Evolutionary conservation across 805 yeast genomes (phyloP), one percentile per base, ranked within the genome.

Genomic region (Metschnikowia baotianmanensis): DNA sequence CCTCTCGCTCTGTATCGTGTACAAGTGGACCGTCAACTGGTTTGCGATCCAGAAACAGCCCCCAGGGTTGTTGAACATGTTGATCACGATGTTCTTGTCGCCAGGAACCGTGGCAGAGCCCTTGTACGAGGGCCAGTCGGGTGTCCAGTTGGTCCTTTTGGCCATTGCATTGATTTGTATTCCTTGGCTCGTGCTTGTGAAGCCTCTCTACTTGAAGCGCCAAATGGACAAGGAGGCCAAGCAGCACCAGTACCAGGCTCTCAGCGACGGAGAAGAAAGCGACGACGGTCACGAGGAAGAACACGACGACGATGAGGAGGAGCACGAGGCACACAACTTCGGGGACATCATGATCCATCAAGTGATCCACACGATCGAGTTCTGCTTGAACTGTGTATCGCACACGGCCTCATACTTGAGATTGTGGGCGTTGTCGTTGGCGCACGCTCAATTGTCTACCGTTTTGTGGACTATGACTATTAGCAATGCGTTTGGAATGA

Each of bases 381-480:
- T 93, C 68, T 91, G 99, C 59, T 75, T 91, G 59, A 93, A 93
- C 66, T 86, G 96, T 72, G 96, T 91, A 23, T 87, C 96, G n/a
- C 99, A 91, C 63, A 91, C 99, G 2, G 99, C 99, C 1, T 91
- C 98, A 0, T 91, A 91, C 59, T 73, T 91, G 53, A 86, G 99
- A 66, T 71, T 91, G 51, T 91, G 99, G 99, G 99, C 99, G 3
- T 72, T 91, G 52, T 91, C 98, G 1, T 77, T 91, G 48, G 99
- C 99, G 0, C 99, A 91, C 67, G 95, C 96, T 11, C 98, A 91
- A 70, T 75, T 91, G 55, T 90, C 97, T 0, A 72, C 85, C n/a
- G 99, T 91, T 7, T 71, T 91, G 61, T 91, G 99, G 99, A 70
- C 83, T 27, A 93, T 93, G 99, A 93, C 99, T 2, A 76, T 93